A percentile compares a stretch with the other conserved stretches of the same genome.
Evolutionary conservation across 2,329 filamentous ascomycete species (phyloP).

Genomic region (Fusarium austroafricanum): DNA sequence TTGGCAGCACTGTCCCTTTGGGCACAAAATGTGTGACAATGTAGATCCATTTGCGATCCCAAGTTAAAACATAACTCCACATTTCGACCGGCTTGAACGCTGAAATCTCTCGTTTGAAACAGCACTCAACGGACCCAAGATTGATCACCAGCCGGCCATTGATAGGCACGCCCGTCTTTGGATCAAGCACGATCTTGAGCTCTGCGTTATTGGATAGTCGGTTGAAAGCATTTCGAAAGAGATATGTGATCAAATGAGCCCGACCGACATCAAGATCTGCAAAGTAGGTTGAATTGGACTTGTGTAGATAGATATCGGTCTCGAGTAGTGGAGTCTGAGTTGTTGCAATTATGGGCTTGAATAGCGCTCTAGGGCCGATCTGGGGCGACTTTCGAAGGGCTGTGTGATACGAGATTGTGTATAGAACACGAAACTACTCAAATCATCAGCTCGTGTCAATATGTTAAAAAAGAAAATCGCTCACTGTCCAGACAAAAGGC

Average conservation of each 20-base stretch:
- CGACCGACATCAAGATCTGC: slow-evolving; percentile 12
- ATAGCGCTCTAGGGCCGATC: background rate
- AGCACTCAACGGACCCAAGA: background rate
- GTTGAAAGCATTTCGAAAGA: background rate
- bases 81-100: background rate
- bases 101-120: background rate
- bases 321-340: background rate
- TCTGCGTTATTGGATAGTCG: background rate
- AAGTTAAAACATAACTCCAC: slow-evolving; percentile 9
- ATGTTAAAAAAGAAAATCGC: background rate
- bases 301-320: slow-evolving; percentile 17
- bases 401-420: background rate
- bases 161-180: background rate
- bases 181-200: background rate
- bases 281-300: slow-evolving; percentile 17
- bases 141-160: background rate
- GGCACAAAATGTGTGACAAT: slow-evolving; percentile 6
- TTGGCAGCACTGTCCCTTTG: background rate
- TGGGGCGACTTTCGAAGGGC: background rate
- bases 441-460: background rate
- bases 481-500: background rate
- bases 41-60: slow-evolving; percentile 19
- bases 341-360: background rate
- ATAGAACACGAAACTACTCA: background rate
- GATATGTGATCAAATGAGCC: background rate